Conservation (phyloP, 345 rosid species). For the Acer yangbiense region DNA sequence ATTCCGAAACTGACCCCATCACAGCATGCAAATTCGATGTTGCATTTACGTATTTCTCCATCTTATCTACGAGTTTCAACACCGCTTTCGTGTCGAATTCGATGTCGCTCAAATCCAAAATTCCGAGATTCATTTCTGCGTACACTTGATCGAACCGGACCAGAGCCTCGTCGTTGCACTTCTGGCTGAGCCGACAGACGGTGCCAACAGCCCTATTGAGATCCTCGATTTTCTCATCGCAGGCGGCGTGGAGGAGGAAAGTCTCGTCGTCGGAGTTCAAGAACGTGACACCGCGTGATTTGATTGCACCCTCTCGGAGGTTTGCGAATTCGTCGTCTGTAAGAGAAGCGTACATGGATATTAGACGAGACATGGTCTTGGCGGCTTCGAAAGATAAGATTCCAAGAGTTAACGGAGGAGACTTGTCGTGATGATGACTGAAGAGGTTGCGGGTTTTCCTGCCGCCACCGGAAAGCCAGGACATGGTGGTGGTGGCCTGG, state of each 20-base stretch:
- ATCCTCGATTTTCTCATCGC: constrained; percentile 48
- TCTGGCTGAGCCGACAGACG: constrained; percentile 35
- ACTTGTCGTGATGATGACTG: constrained; percentile 3
- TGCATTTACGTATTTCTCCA: constrained; percentile 39
- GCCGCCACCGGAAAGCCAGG: constrained; percentile 23
- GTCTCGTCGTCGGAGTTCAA: constrained; percentile 41
- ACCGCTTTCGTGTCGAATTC: constrained; percentile 26
- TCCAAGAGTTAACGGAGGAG: constrained; percentile 29
- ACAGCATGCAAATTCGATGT: constrained; percentile 33
- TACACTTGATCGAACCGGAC: constrained; percentile 33
- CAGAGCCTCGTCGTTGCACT: constrained; percentile 33
- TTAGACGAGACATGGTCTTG: constrained; percentile 48
- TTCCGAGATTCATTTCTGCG: constrained; percentile 31
- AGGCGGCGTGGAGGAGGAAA: constrained; percentile 39
- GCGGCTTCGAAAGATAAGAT: constrained; percentile 56
- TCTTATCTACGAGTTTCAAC: constrained; percentile 33
- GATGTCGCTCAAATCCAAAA: constrained; percentile 9
- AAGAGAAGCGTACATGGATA: constrained; percentile 38
- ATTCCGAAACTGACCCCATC: constrained; percentile 31
- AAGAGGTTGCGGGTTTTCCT: constrained; percentile 10
- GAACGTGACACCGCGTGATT: constrained; percentile 40
- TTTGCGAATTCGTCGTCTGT: constrained; percentile 31
- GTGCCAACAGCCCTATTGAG: constrained; percentile 32
- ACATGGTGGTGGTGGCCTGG: constrained; percentile 11
- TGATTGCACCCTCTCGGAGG: constrained; percentile 32